These are phyloP conservation scores for Ophiostoma quercus DNA, from an alignment of 2,329 filamentous ascomycete genomes.

Conservation along the genomic window DNA sequence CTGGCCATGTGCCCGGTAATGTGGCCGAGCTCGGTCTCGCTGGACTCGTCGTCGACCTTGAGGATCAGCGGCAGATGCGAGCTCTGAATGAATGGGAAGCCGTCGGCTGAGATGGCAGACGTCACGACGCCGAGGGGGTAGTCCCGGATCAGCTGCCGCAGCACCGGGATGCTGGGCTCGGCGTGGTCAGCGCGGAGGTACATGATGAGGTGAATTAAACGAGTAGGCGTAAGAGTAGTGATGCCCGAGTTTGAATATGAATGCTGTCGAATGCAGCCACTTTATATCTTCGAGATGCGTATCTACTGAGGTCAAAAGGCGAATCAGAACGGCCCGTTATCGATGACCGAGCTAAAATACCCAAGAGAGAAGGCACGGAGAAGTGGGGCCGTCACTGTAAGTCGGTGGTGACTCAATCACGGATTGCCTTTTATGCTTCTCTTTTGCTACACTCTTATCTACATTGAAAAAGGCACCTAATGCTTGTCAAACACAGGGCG, in stretches of 20 bases:
- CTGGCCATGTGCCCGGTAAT: slow-evolving; percentile 59
- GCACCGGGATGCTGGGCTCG: slow-evolving; percentile 44
- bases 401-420: not conserved
- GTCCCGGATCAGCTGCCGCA: slow-evolving; percentile 53
- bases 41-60: slow-evolving; percentile 43
- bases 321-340: not conserved
- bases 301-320: not conserved
- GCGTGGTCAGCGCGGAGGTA: slow-evolving; percentile 52
- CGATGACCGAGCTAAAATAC: not conserved
- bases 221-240: not conserved
- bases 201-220: slow-evolving; percentile 39
- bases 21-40: slow-evolving; percentile 39
- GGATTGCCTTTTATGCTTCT: not conserved
- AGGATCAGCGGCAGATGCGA: slow-evolving; percentile 56
- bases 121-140: slow-evolving; percentile 60
- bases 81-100: slow-evolving; percentile 32
- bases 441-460: not conserved
- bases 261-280: not conserved
- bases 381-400: not conserved
- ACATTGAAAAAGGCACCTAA: not conserved
- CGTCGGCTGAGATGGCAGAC: slow-evolving; percentile 51
- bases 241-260: not conserved
- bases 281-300: not conserved
- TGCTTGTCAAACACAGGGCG: not conserved
- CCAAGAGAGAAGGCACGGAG: not conserved